Percentiles rank a stretch among this genome's conserved stretches.
phyloP scores from a whole-genome alignment of 352 stramenopile species.

The Blastocystis sp. region DNA sequence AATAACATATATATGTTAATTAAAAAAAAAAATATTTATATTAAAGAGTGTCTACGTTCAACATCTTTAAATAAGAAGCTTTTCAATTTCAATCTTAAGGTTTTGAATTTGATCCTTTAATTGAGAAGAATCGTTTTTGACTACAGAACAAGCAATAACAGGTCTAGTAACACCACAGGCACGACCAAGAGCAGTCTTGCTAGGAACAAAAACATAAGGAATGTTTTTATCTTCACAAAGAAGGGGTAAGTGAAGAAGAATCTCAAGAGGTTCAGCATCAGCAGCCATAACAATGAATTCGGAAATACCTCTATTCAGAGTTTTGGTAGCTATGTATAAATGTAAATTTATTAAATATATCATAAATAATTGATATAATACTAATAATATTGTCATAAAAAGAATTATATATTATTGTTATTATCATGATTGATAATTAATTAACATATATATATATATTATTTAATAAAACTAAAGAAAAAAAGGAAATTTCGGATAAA shows the following conservation, averaged over 20 bases:
- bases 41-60: neutral
- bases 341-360: neutral
- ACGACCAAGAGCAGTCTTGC: constrained; percentile 87
- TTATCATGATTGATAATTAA: neutral
- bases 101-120: constrained; percentile 90
- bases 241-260: constrained; percentile 93
- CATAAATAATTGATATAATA: too few relatives aligned
- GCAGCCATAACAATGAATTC: constrained; percentile 99
- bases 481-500: too few relatives aligned
- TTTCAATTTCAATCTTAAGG: constrained; percentile 99
- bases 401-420: too few relatives aligned
- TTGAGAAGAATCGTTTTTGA: constrained; percentile 94
- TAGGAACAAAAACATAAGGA: constrained; percentile 79
- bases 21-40: neutral
- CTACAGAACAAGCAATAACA: constrained; percentile 93
- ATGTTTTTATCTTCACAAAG: constrained; percentile 95
- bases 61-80: constrained; percentile 87
- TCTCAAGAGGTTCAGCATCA: constrained; percentile 96
- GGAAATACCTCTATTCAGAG: constrained; percentile 93
- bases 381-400: too few relatives aligned
- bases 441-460: neutral
- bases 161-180: constrained; percentile 93
- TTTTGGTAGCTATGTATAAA: constrained; percentile 75
- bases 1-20: constrained; percentile 2
- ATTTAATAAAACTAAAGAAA: too few relatives aligned